phyloP scores from a whole-genome alignment of 805 yeast species.

The Hanseniaspora occidentalis region DNA sequence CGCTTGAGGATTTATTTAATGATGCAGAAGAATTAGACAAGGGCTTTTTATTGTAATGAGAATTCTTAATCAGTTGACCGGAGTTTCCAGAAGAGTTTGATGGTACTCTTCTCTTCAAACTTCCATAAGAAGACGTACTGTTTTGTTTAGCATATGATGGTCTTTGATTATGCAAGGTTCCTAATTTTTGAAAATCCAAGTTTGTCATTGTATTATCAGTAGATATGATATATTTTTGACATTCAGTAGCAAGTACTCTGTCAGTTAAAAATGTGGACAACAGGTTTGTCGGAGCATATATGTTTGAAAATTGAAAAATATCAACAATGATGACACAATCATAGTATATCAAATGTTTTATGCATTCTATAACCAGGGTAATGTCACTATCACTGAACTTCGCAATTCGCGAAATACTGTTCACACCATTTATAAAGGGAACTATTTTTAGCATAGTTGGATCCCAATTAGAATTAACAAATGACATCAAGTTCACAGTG shows the following conservation, averaged over 20 bases:
- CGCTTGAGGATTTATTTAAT: conserved; percentile 3
- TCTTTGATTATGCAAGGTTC: conserved; percentile 3
- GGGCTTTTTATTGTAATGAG: no score
- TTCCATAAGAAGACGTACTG: neutral
- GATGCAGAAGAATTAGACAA: conserved; percentile 6
- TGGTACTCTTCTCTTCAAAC: conserved; percentile 1
- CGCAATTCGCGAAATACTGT: conserved; percentile 67
- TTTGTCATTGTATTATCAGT: neutral
- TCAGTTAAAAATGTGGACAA: conserved; percentile 58
- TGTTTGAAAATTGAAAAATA: conserved; percentile 78
- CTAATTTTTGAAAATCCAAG: conserved; percentile 12
- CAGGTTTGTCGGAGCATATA: conserved; percentile 78
- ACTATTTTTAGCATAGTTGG: conserved; percentile 86
- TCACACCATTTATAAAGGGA: conserved; percentile 80
- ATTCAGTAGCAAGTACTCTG: conserved; percentile 58
- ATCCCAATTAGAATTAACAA: conserved; percentile 92
- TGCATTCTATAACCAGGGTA: conserved; percentile 66
- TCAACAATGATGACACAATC: conserved; percentile 74
- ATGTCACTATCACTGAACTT: conserved; percentile 72
- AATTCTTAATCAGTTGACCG: conserved; percentile 5
- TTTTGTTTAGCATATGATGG: conserved; percentile 6
- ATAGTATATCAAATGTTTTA: conserved; percentile 85
- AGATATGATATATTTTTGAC: conserved; percentile 66
- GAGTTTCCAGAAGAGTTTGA: conserved; percentile 2
- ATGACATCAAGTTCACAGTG: conserved; percentile 57